phyloP scores from a whole-genome alignment of 805 yeast genomes.

The Wickerhamiella cacticola region DNA sequence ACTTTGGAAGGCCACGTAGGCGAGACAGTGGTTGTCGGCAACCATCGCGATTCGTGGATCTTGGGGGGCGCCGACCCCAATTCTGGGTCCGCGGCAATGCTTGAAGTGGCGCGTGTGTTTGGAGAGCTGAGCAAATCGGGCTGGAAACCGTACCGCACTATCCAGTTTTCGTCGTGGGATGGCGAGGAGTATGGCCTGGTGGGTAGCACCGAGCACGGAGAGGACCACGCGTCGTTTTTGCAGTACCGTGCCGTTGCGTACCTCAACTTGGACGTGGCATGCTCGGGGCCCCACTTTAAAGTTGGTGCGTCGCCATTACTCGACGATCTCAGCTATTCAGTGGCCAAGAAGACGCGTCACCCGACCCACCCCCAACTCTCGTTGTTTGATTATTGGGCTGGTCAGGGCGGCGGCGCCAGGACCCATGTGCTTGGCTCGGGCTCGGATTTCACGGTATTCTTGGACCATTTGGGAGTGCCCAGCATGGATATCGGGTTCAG shows the following conservation, averaged over 20 bases:
- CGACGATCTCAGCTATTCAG: conserved; percentile 35
- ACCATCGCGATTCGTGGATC: conserved; percentile 74
- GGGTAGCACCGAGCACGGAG: conserved; percentile 73
- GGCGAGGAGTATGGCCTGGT: conserved; percentile 62
- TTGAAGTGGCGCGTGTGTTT: conserved; percentile 53
- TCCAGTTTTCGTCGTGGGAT: conserved; percentile 67
- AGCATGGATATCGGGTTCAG: conserved; percentile 47
- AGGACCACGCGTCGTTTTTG: conserved; percentile 39
- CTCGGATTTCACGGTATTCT: conserved; percentile 45
- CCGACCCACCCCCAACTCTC: conserved; percentile 31
- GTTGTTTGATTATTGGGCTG: conserved; percentile 30
- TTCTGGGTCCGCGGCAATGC: conserved; percentile 52
- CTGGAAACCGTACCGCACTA: conserved; percentile 64
- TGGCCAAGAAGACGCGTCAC: conserved; percentile 36
- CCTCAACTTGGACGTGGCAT: conserved; percentile 57
- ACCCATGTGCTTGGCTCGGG: conserved; percentile 54
- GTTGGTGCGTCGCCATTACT: conserved; percentile 51
- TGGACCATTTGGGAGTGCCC: conserved; percentile 34
- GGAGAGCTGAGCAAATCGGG: conserved; percentile 41
- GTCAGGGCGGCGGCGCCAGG: conserved; percentile 21
- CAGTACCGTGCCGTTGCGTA: conserved; percentile 49
- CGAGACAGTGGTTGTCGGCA: conserved; percentile 54
- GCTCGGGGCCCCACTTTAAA: conserved; percentile 41
- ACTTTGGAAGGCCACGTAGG: conserved; percentile 42
- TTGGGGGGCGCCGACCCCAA: conserved; percentile 76